Evolutionary conservation across 2,329 filamentous ascomycete genomes (phyloP), one percentile per base, ranked within the genome.

Genomic region (Fusarium anguioides): DNA sequence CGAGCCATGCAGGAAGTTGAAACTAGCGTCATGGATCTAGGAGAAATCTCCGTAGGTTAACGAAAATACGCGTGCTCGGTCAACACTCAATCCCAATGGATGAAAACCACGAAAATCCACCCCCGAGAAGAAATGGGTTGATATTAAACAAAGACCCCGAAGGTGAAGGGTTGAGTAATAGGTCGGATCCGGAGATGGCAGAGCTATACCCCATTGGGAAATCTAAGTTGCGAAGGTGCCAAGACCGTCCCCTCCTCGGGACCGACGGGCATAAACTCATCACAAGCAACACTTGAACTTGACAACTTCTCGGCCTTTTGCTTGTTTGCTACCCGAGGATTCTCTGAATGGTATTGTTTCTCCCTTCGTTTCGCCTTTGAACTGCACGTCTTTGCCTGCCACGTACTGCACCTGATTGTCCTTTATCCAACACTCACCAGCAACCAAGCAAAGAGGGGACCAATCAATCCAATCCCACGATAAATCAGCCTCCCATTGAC

Each of bases 191-290:
- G 64, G 67, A 35, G 39, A 44, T 31, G 44, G 52, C n/a, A 23
- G 8, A 52, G 60, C 72, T 72, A 74, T 51, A 17, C 72, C 46
- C 15, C 14, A 45, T 65, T 64, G 56, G 54, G 70, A 66, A 48
- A 39, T n/a, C 21, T 48, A 45, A 27, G 42, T 48, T 21, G 42
- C 36, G 60, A 51, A 35, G 33, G 12, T 40, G 39, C 47, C 36
- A 54, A 44, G 52, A 49, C 35, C 24, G 17, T 47, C 65, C 44
- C 65, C 50, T 66, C 55, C 44, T 71, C 70, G 70, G 70, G 70
- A 66, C 70, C 70, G 70, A 72, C 63, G 66, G 66, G 42, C 54
- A 67, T 55, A n/a, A 68, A 39, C 58, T 55, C 48, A 56, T 35
- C 60, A 26, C 53, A 27, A 47, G 40, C 47, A 40, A 46, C 36